Evolutionary conservation across 2,329 filamentous ascomycete genomes (phyloP).

Genomic region (Colletotrichum noveboracense): DNA sequence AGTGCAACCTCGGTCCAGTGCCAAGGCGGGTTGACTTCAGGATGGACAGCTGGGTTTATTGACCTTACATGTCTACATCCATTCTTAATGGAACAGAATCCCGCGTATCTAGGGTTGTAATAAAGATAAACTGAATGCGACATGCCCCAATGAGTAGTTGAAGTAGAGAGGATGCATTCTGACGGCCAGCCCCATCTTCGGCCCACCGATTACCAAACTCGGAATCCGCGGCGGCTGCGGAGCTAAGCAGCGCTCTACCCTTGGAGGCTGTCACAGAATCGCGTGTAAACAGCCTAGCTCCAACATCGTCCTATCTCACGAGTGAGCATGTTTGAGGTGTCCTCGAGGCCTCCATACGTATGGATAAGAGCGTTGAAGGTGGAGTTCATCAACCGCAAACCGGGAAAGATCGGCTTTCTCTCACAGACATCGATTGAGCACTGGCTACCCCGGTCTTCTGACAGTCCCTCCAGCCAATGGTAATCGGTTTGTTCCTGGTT

Average conservation of each 20-base stretch:
- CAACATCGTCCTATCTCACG: not conserved
- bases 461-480: not conserved
- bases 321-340: slow-evolving; percentile 12
- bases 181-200: not conserved
- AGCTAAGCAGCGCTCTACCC: not conserved
- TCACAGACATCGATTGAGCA: not conserved
- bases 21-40: not conserved
- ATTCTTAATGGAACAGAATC: not conserved
- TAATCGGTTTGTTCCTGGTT: not conserved
- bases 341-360: not conserved
- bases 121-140: not conserved
- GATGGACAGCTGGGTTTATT: not conserved
- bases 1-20: not conserved
- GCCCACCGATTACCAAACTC: not conserved
- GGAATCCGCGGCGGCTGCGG: not conserved
- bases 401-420: not conserved
- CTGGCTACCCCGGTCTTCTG: not conserved
- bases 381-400: slow-evolving; percentile 12
- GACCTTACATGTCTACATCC: not conserved
- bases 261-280: not conserved
- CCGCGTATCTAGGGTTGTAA: not conserved
- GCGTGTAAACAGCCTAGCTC: not conserved
- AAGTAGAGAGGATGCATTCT: not conserved
- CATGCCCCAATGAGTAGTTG: not conserved
- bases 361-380: not conserved